These are phyloP conservation scores for Sporormia fimetaria DNA, from an alignment of 495 filamentous ascomycete species.

Conservation along the genomic window DNA sequence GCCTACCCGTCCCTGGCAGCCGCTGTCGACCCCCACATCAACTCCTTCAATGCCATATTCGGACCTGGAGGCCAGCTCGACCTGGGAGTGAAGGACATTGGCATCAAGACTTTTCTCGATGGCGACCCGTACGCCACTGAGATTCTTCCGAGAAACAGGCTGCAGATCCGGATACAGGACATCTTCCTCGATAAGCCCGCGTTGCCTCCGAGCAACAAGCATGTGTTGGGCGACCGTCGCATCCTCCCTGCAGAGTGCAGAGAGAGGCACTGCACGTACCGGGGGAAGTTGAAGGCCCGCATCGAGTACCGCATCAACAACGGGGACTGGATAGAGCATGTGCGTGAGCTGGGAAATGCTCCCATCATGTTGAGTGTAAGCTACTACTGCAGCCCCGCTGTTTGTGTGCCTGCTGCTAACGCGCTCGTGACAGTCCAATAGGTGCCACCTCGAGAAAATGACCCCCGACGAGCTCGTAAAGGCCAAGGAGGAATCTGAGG, in stretches of 20 bases:
- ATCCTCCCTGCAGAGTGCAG: slow-evolving; percentile 88
- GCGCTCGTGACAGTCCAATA: slow-evolving; percentile 50
- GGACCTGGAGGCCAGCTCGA: slow-evolving; percentile 58
- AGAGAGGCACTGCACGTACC: slow-evolving; percentile 85
- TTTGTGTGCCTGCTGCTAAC: slow-evolving; percentile 13
- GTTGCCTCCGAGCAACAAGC: slow-evolving; percentile 69
- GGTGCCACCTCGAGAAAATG: slow-evolving; percentile 78
- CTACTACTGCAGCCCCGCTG: background rate
- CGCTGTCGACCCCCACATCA: slow-evolving; percentile 77
- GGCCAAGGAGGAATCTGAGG: slow-evolving; percentile 85
- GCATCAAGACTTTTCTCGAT: slow-evolving; percentile 76
- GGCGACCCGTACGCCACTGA: slow-evolving; percentile 47
- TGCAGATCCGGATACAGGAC: slow-evolving; percentile 62
- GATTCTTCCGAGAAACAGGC: slow-evolving; percentile 44
- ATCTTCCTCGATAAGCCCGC: slow-evolving; percentile 65
- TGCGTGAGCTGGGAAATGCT: slow-evolving; percentile 74
- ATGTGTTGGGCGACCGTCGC: slow-evolving; percentile 58
- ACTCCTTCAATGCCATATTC: slow-evolving; percentile 93
- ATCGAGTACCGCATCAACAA: slow-evolving; percentile 78
- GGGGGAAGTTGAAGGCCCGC: slow-evolving; percentile 68
- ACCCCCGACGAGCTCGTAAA: slow-evolving; percentile 70
- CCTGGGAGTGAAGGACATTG: slow-evolving; percentile 73
- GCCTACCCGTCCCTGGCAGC: slow-evolving; percentile 78
- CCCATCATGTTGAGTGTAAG: slow-evolving; percentile 83
- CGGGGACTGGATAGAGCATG: slow-evolving; percentile 65